Evolutionary conservation across 73 alveolate genomes (phyloP).

Genomic region (Paramecium primaurelia): DNA sequence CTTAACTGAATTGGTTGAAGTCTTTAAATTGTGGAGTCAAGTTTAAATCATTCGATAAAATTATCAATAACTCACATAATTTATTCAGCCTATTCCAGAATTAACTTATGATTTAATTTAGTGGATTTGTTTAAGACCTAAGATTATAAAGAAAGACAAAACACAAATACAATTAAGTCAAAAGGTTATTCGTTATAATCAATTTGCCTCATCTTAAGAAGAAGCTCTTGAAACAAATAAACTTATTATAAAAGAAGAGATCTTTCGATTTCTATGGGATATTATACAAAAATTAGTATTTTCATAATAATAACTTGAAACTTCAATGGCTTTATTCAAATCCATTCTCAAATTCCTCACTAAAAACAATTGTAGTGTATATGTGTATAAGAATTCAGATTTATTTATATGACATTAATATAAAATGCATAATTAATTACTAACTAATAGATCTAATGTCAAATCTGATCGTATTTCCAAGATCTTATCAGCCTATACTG

Average conservation of each 20-base stretch:
- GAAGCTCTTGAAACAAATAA: not conserved
- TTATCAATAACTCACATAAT: not conserved
- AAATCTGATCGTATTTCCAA: not conserved
- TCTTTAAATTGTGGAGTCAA: slow-evolving; percentile 22
- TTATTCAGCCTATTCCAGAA: not conserved
- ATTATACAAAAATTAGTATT: not conserved
- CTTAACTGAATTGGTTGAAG: not conserved
- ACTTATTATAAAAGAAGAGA: not conserved
- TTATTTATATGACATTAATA: not conserved
- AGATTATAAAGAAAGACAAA: not conserved
- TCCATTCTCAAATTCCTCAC: not conserved
- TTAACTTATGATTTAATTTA: not conserved
- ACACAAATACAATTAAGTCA: not conserved
- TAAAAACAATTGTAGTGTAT: not conserved
- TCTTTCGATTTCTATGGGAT: slow-evolving; percentile 19
- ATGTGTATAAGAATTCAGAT: not conserved
- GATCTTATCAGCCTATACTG: not conserved
- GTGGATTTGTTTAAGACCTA: not conserved
- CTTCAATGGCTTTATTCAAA: not conserved
- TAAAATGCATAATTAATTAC: not conserved
- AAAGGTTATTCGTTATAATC: not conserved
- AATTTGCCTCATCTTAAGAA: not conserved
- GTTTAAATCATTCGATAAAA: slow-evolving; percentile 23
- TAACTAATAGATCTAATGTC: not conserved
- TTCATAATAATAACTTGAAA: not conserved